Evolutionary conservation across 2,329 filamentous ascomycete genomes (phyloP), one percentile per base, ranked within the genome.

Genomic region (Cordyceps cateniannulata): DNA sequence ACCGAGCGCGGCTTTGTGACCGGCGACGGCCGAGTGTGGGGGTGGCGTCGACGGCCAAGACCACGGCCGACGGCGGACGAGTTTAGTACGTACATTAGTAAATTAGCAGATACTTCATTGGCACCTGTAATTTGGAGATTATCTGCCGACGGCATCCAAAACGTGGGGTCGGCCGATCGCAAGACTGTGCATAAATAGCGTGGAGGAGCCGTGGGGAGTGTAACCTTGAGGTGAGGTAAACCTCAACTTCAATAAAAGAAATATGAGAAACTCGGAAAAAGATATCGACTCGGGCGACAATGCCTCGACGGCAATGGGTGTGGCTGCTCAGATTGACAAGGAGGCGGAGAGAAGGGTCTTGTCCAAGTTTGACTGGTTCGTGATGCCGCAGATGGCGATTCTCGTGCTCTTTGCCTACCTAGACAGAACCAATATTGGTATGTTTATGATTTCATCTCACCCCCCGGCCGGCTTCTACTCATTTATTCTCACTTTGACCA

Each of bases 31-130:
- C 54, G 22, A 57, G 27, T 48, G 48, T 32, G 59, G 65, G 73
- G 59, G 73, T 74, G 61, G 73, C 70, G 22, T 50, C 54, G 22
- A 63, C 40, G 22, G 49, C 44, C 62, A 64, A 85, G 83, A 48
- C 49, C 25, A 60, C 50, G 38, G 58, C 58, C 42, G 58, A 53
- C 58, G 58, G 58, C 58, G 58, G 50, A 59, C 49, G 12, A 49
- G 3, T 35, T 40, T 40, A 40, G 9, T n/a, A n/a, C n/a, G n/a
- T n/a, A n/a, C n/a, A n/a, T n/a, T n/a, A n/a, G n/a, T n/a, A n/a
- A n/a, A n/a, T n/a, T n/a, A n/a, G n/a, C n/a, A n/a, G n/a, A n/a
- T n/a, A n/a, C n/a, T 5, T 58, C 44, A 58, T 58, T 49, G 42
- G 53, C 24, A 29, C n/a, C 10, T 44, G 18, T 32, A 8, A 9